A percentile compares a stretch with the other conserved stretches of the same genome.
Evolutionary conservation across 768 basidiomycete genomes (phyloP).

Genomic region (Leccinum ochraceum): DNA sequence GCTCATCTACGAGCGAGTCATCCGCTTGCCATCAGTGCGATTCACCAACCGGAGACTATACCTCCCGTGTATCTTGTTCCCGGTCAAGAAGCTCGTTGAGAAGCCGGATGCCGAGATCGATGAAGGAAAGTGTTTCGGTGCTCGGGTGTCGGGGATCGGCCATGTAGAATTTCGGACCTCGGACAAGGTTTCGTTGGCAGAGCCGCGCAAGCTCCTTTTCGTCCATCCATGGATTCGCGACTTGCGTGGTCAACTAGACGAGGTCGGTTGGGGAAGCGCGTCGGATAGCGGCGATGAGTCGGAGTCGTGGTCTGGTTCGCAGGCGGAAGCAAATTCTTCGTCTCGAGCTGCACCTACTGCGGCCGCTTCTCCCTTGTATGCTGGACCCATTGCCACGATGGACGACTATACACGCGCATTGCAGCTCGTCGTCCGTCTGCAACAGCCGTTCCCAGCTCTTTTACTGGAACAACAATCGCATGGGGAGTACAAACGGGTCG

Average conservation of each 20-base stretch:
- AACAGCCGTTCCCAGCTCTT: too few species aligned
- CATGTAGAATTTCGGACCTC: slow-evolving; percentile 3
- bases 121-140: too few species aligned
- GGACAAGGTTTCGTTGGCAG: neutral
- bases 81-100: too few species aligned
- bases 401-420: slow-evolving; percentile 2
- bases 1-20: too few species aligned
- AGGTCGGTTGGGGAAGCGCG: neutral
- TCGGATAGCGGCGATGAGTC: neutral
- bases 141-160: too few species aligned
- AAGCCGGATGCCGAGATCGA: too few species aligned
- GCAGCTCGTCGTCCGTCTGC: slow-evolving; percentile 4
- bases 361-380: neutral
- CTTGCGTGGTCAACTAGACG: neutral
- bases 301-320: neutral
- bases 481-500: too few species aligned
- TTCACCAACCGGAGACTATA: too few species aligned
- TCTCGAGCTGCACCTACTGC: neutral
- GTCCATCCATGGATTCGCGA: slow-evolving; percentile 16
- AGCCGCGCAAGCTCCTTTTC: slow-evolving; percentile 4
- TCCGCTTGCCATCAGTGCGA: too few species aligned
- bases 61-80: too few species aligned
- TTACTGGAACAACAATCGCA: too few species aligned
- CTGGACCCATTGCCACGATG: too few species aligned
- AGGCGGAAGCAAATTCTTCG: neutral